A percentile compares a stretch with the other conserved stretches of the same genome.
Evolutionary conservation across 116 monocot species (phyloP).

Genomic region (Phalaenopsis hybrid): DNA sequence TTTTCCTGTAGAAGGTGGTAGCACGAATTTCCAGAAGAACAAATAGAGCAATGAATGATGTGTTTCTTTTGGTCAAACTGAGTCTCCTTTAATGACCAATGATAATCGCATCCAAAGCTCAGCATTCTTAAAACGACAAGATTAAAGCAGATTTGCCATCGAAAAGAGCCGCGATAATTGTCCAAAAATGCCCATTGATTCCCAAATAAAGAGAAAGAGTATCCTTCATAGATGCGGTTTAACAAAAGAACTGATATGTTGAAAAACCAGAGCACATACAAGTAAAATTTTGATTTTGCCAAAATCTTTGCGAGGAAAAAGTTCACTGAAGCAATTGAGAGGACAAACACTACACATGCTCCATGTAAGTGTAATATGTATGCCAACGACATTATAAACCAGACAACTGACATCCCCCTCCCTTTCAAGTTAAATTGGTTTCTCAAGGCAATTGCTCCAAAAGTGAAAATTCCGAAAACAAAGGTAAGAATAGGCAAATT

Average conservation of each 20-base stretch:
- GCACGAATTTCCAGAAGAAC: neutral
- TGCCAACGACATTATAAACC: conserved; percentile 60
- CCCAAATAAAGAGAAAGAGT: conserved; percentile 77
- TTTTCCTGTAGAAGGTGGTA: conserved; percentile 63
- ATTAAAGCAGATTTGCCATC: conserved; percentile 99
- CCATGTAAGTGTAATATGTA: conserved; percentile 84
- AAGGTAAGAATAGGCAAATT: conserved; percentile 25
- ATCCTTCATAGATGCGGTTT: conserved; percentile 88
- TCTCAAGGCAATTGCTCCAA: conserved; percentile 49
- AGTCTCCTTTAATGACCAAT: no score
- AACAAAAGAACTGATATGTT: conserved; percentile 62
- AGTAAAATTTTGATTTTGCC: conserved; percentile 53
- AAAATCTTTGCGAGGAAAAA: conserved; percentile 67
- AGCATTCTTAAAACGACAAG: conserved; percentile 17
- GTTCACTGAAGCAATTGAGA: conserved; percentile 58
- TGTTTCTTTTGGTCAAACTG: no score
- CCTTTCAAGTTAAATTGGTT: conserved; percentile 37
- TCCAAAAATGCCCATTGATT: conserved; percentile 61
- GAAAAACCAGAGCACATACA: conserved; percentile 66
- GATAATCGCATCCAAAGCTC: no score
- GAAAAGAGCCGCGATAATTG: conserved; percentile 73
- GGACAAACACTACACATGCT: conserved; percentile 71
- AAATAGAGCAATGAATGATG: no score
- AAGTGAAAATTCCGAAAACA: conserved; percentile 60
- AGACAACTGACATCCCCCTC: conserved; percentile 64